Base-by-base conservation (phyloP, 768 basidiomycete species). In the Amylocystis lapponica region DNA sequence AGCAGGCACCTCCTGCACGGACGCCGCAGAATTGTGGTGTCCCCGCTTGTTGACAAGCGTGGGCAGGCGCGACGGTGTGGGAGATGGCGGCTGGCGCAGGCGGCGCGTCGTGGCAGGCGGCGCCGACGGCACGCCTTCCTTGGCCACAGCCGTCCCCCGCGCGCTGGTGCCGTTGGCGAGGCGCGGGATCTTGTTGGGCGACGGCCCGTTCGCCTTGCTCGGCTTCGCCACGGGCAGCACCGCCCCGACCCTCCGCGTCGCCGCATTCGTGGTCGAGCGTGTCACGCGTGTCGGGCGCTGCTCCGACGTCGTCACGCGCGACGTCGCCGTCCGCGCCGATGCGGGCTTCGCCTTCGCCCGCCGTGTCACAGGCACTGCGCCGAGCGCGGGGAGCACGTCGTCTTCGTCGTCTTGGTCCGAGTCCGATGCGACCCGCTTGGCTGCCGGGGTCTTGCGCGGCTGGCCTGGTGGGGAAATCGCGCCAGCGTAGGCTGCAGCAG, bases 371-470 rank as follows among this genome's bases (percentile, higher is more conserved):
- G 78, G 77, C 8, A 70, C 75, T 17, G 68, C 60, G 26, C 72
- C 75, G 14, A 88, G 67, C 6, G 79, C 74, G 25, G 85, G 86
- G 7, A 87, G 67, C 3, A 77, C 70, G 52, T 86, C 83, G 31
- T 75, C 73, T 19, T 67, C 70, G 48, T 78, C 81, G 32, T 86
- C 83, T 38, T 80, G 78, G 36, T 83, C 83, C 3, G 81, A 81
- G 48, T 84, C 84, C 40, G 75, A 70, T 1, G 79, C 79, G 9
- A 71, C 58, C 44, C 86, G 79, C 64, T 92, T 90, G 35, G 79
- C 71, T 41, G 78, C 74, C 0, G 92, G 92, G 1, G 91, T 92
- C 69, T 95, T 96, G 52, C 83, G 81, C 23, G 86, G 89, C 58
- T 89, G 90, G 16, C 83, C 86, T 8, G 85, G 87, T 16, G 89